Evolutionary conservation across 1,284 basidiomycete genomes (phyloP).

Genomic region (Tilletia setariae): DNA sequence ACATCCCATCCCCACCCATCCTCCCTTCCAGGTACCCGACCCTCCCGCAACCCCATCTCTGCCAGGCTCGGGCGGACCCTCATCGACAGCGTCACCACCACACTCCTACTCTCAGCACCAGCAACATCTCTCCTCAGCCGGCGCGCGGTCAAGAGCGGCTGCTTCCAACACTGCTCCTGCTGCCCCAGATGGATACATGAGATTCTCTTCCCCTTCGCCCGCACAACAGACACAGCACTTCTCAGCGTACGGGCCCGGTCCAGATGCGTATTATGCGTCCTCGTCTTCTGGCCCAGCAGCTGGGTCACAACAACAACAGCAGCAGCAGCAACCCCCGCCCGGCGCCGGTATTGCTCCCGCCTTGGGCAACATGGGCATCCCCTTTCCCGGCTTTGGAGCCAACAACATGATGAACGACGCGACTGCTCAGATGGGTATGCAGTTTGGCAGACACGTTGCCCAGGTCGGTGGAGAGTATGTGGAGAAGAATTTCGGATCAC

Average conservation of each 20-base stretch:
- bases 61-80: constrained; percentile 4
- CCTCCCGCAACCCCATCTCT: constrained; percentile 13
- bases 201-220: constrained; percentile 12
- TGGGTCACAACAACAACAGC: neutral
- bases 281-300: neutral
- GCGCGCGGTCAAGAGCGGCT: constrained; percentile 15
- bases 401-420: constrained; percentile 70
- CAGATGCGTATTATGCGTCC: constrained; percentile 13
- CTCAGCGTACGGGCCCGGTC: neutral
- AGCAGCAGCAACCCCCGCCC: neutral
- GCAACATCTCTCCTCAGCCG: constrained; percentile 12
- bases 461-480: constrained; percentile 93
- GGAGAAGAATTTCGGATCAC: constrained; percentile 67
- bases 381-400: constrained; percentile 12
- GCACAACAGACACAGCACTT: constrained; percentile 7
- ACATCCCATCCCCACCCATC: constrained; percentile 52
- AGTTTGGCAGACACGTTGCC: constrained; percentile 86
- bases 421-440: constrained; percentile 93
- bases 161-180: constrained; percentile 23
- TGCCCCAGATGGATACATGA: constrained; percentile 12
- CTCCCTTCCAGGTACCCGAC: constrained; percentile 30
- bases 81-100: constrained; percentile 6
- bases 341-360: constrained; percentile 3
- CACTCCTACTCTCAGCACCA: constrained; percentile 17
- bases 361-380: constrained; percentile 1